These are phyloP conservation scores for Nymphaea thermarum DNA, from an alignment of 164 flowering plant species.

Conservation along the genomic window DNA sequence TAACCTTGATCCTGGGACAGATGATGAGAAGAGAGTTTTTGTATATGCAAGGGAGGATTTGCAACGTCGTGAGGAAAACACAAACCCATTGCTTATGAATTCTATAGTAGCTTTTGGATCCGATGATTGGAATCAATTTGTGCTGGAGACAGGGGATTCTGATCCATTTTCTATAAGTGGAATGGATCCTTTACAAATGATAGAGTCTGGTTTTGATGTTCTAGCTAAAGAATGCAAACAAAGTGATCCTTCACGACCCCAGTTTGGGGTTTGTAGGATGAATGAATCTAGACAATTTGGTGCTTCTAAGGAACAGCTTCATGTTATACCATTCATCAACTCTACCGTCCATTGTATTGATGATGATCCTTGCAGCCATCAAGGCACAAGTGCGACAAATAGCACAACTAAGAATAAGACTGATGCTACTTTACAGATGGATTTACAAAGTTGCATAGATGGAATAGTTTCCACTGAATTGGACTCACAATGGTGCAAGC, in stretches of 20 bases:
- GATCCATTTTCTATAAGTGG: constrained; percentile 1
- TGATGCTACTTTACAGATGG: constrained; percentile 6
- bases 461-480: constrained; percentile 11
- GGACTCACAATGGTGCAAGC: background rate
- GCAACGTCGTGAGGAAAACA: constrained; percentile 15
- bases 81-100: constrained; percentile 47
- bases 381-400: background rate
- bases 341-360: background rate
- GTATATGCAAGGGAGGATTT: constrained; percentile 8
- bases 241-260: background rate
- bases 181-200: background rate
- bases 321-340: background rate
- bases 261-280: background rate
- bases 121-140: constrained; percentile 79
- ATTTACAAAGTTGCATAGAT: constrained; percentile 13
- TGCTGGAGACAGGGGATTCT: constrained; percentile 24
- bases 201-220: constrained; percentile 1
- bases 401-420: constrained; percentile 10
- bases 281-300: background rate
- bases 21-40: constrained; percentile 29
- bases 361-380: background rate
- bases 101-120: constrained; percentile 68
- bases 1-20: constrained; percentile 38
- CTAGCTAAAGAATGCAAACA: constrained; percentile 3
- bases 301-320: background rate